Evolutionary conservation across 331 rosid species (phyloP), one percentile per base, ranked within the genome.

Genomic region (Acacia concinna): DNA sequence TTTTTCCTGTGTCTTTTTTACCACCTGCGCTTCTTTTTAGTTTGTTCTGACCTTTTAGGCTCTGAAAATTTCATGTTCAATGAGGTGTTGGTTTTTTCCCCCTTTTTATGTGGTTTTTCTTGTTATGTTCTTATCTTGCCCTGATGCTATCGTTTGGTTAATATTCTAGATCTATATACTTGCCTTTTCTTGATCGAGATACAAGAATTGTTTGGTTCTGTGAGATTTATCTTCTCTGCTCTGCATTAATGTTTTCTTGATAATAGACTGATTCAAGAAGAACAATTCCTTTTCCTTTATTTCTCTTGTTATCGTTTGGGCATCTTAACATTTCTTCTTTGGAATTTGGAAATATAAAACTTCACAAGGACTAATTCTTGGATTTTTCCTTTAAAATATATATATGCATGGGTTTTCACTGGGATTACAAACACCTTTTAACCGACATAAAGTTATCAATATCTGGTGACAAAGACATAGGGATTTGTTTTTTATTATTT

Each of bases 131-230:
- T 68, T 27, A 0, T 6, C 32, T 25, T 21, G 31, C 47, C 9
- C 17, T 20, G 31, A 37, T 35, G 18, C 71, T 18, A 20, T 40
- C 56, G 40, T 37, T n/a, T 37, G 47, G 31, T 37, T 35, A 35
- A 37, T 30, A 10, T 71, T 28, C 25, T 68, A 49, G 87, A 78
- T 86, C 90, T 83, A 83, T 52, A 11, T 46, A 49, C 51, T 62
- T 66, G 54, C 25, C 18, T 57, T 25, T 47, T 65, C 71, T 17
- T 51, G 68, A 62, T 34, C 38, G 56, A 68, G 6, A 79, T 4
- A 59, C 34, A 52, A n/a, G 3, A n/a, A n/a, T 56, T 21, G 31
- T 21, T 56, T 56, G 34, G 18, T 59, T 14, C 20, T 56, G 41
- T 21, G 46, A 34, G 27, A 6, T 63, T 21, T 63, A 12, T 14